Base-by-base conservation (phyloP, 345 rosid species). In the Eucalyptus guilfoylei region DNA sequence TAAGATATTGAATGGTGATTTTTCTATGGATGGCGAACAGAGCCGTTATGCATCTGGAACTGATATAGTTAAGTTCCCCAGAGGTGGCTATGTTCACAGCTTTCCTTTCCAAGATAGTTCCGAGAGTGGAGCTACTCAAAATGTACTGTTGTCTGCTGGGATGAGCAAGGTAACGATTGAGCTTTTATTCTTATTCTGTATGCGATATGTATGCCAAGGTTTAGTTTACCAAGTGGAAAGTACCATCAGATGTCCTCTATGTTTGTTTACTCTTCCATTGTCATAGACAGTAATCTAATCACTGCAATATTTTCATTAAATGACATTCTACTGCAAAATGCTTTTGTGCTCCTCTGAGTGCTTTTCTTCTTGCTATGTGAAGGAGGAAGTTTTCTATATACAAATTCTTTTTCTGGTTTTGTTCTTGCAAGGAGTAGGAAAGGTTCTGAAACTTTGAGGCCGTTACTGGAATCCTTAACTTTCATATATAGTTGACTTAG, bases 11-110 rank as follows among this genome's bases (percentile, higher is more conserved):
- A 97, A 96, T 92, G 99, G 99, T 26, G 99, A 97, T 91, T 97
- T 95, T 90, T 94, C 96, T 80, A 93, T 97, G 90, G 94, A 97
- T 86, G 98, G 99, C 80, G 98, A 96, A 93, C 99, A 97, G 95
- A 97, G 97, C 90, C 96, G 99, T 89, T 97, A 97, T 92, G 99
- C 99, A 88, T 97, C 99, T 89, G 99, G 99, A 91, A 95, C 99
- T 87, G 95, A 97, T 91, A 96, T 97, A 90, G 97, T 93, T 88
- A 94, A 97, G 94, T 97, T 97, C 92, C 99, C 99, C 11, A 92
- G 93, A 55, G 97, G 97, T 90, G 99, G 99, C 42, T 95, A 93
- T 91, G 91, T 95, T 45, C 99, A 97, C 93, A 94, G 95, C 87
- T 97, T 96, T 91, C 98, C 99, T 90, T 94, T 97, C 90, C 91